phyloP scores from a whole-genome alignment of 2,329 filamentous ascomycete species.

The Elsinoe ampelina region DNA sequence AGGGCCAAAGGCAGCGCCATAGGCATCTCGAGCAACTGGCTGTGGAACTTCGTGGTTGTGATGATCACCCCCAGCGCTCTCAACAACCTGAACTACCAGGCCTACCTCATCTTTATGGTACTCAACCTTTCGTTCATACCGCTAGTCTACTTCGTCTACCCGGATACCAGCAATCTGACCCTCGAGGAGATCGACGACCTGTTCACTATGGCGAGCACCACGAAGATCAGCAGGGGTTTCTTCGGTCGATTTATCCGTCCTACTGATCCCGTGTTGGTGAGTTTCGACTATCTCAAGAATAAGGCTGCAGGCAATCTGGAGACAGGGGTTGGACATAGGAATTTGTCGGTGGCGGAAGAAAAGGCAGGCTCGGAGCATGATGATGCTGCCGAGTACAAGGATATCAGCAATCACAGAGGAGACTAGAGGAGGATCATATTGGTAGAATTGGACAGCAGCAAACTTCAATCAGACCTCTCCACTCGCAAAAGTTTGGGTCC shows the following conservation, averaged over 20 bases:
- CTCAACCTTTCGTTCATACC: slow-evolving; percentile 39
- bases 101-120: slow-evolving; percentile 45
- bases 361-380: not conserved
- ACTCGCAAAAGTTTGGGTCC: too few species aligned
- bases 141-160: slow-evolving; percentile 41
- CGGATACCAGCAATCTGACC: slow-evolving; percentile 35
- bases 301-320: not conserved
- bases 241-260: not conserved
- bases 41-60: slow-evolving; percentile 43
- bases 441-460: not conserved
- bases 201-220: slow-evolving; percentile 22
- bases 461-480: too few species aligned
- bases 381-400: not conserved
- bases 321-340: not conserved
- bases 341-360: not conserved
- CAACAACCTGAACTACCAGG: slow-evolving; percentile 39
- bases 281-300: slow-evolving; percentile 11
- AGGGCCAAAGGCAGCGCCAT: slow-evolving; percentile 43
- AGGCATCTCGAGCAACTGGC: slow-evolving; percentile 42
- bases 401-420: not conserved
- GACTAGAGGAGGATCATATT: not conserved
- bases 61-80: slow-evolving; percentile 46
- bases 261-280: not conserved
- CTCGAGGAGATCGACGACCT: slow-evolving; percentile 39
- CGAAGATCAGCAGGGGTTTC: not conserved